A percentile compares a stretch with the other conserved stretches of the same genome.
These are phyloP conservation scores for Geotrichum klebahnii DNA, from an alignment of 1,139 yeast genomes.

Conservation along the genomic window DNA sequence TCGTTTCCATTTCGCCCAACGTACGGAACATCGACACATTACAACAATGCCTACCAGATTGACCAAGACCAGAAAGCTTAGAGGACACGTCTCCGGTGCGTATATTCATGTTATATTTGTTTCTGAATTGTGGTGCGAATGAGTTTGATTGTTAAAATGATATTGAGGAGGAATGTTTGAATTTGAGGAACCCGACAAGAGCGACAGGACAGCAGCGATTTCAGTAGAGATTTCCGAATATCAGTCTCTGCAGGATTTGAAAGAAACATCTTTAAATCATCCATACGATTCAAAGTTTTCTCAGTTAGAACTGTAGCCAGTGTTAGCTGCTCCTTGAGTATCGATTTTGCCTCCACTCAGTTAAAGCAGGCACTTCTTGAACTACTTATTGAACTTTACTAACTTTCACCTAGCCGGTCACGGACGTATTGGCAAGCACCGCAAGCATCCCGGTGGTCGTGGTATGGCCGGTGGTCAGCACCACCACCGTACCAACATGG, in stretches of 20 bases:
- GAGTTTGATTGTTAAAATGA: not conserved
- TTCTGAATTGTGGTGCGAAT: not conserved
- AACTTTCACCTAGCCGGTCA: constrained; percentile 75
- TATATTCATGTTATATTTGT: constrained; percentile 8
- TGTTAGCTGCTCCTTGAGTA: no score
- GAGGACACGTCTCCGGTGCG: constrained; percentile 98
- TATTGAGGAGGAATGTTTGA: not conserved
- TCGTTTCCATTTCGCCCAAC: constrained; percentile 7
- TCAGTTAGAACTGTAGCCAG: no score
- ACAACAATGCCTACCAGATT: constrained; percentile 65
- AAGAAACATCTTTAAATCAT: not conserved
- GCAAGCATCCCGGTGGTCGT: constrained; percentile 99
- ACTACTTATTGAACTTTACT: constrained; percentile 17
- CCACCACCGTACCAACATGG: constrained; percentile 98
- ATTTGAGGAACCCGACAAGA: not conserved
- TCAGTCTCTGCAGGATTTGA: not conserved
- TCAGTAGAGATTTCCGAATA: no score
- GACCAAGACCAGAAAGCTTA: constrained; percentile 99
- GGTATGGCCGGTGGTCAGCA: constrained; percentile 99
- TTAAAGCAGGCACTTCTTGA: no score
- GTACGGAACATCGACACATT: constrained; percentile 21
- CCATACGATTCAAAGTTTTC: no score
- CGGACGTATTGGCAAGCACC: constrained; percentile 99
- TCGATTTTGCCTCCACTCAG: no score
- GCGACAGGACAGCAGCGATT: no score